phyloP scores from a whole-genome alignment of 2,329 filamentous ascomycete species.

The Myriosclerotinia scirpicola region DNA sequence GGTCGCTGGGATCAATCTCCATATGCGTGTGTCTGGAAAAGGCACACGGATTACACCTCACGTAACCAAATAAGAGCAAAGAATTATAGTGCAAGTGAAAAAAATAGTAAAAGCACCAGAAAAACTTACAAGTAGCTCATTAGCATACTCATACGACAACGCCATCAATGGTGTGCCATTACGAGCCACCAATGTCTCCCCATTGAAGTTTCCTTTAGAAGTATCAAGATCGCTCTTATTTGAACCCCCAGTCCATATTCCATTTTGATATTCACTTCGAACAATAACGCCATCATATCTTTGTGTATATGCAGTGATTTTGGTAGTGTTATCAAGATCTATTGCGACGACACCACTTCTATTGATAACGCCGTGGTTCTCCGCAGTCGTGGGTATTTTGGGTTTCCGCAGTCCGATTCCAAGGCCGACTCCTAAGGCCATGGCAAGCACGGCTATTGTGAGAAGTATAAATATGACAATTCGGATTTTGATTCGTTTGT shows the following conservation, averaged over 20 bases:
- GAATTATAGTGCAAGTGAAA: neutral
- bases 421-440: neutral
- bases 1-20: neutral
- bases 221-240: neutral
- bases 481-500: neutral
- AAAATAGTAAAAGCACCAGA: neutral
- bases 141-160: neutral
- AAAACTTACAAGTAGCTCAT: constrained; percentile 7
- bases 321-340: constrained; percentile 11
- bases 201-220: neutral
- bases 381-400: neutral
- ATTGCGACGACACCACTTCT: constrained; percentile 8
- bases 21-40: neutral
- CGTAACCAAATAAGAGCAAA: neutral
- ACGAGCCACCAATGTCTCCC: constrained; percentile 11
- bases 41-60: neutral
- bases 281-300: constrained; percentile 9
- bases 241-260: neutral
- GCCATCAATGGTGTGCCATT: constrained; percentile 16
- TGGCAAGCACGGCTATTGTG: neutral
- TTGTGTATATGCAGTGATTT: constrained; percentile 1
- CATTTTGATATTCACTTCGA: neutral
- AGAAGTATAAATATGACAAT: neutral
- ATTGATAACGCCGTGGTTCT: neutral
- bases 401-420: neutral